Base-by-base conservation (phyloP, 2,329 filamentous ascomycete species). In the Sporothrix globosa region DNA sequence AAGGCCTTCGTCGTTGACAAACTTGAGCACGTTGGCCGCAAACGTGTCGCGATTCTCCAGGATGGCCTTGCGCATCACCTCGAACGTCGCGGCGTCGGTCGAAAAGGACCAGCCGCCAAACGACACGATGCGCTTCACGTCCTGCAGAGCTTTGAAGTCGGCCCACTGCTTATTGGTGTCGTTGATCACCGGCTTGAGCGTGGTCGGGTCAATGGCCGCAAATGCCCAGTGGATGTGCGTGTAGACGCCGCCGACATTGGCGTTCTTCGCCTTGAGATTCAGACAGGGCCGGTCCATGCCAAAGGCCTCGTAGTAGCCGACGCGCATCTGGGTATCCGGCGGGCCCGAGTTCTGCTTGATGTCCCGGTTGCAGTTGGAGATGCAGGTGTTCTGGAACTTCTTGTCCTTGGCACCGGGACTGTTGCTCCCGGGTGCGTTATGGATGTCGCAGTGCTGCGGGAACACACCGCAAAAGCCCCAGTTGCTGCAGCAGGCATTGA, bases 381-480 rank as follows among this genome's bases (percentile, higher is more conserved):
- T 46, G 48, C 70, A 72, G 4, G 67, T 68, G 46, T 69, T 63
- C 21, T 63, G 58, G 21, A 63, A 63, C 4, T 46, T 27, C 58
- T 63, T 63, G 58, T 63, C 58, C 58, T 63, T 63, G 58, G 58
- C 58, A 21, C 67, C 67, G 11, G 70, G 61, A 4, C 52, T 54
- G 11, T 54, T 54, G 21, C 52, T 44, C 50, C 58, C 65, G 6
- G 46, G 44, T n/a, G 44, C 41, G 4, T 56, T 68, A 19, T 54
- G 69, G 19, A 74, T 76, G 75, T 83, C 86, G 73, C 83, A 84
- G 21, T 82, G 82, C 2, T 73, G 56, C 72, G 0, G 81, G 39
- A 63, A 82, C 1, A 78, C 78, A 6, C 83, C 83, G 39, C 84
- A 86, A 61, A 82, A 78, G 0, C 83, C 84, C 77, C 81, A 82